Evolutionary conservation across 108 stramenopile species (phyloP).

Genomic region (Chaetoceros tenuissimus): DNA sequence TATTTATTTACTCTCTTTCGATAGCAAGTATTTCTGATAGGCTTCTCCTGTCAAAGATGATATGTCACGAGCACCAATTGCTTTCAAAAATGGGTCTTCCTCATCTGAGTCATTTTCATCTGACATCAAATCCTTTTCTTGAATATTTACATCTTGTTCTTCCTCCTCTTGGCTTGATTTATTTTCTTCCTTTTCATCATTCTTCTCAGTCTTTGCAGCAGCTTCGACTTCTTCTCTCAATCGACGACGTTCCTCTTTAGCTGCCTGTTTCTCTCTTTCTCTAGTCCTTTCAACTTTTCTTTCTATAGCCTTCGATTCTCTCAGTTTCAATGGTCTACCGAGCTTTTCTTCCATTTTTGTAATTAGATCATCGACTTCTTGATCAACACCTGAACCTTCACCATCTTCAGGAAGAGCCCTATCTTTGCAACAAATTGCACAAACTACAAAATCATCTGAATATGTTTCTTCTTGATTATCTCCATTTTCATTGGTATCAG

Average conservation of each 20-base stretch:
- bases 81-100: constrained; percentile 74
- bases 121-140: constrained; percentile 4
- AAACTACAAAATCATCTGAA: constrained; percentile 24
- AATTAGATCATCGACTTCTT: constrained; percentile 21
- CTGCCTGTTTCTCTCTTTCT: constrained; percentile 26
- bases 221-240: constrained; percentile 7
- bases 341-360: constrained; percentile 27
- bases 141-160: constrained; percentile 7
- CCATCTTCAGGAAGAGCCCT: constrained; percentile 54
- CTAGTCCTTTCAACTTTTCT: constrained; percentile 35
- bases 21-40: constrained; percentile 63
- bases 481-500: constrained; percentile 3
- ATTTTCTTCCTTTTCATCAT: constrained; percentile 10
- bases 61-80: constrained; percentile 68
- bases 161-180: constrained; percentile 14
- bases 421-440: constrained; percentile 71
- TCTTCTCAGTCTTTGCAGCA: constrained; percentile 2
- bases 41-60: constrained; percentile 66
- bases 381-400: constrained; percentile 33
- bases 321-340: constrained; percentile 37
- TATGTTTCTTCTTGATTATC: constrained; percentile 1
- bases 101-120: constrained; percentile 32
- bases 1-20: constrained; percentile 23
- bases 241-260: constrained; percentile 3
- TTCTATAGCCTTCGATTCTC: constrained; percentile 55